These are phyloP conservation scores for Pyronema domesticum DNA, from an alignment of 495 filamentous ascomycete genomes.

Conservation along the genomic window DNA sequence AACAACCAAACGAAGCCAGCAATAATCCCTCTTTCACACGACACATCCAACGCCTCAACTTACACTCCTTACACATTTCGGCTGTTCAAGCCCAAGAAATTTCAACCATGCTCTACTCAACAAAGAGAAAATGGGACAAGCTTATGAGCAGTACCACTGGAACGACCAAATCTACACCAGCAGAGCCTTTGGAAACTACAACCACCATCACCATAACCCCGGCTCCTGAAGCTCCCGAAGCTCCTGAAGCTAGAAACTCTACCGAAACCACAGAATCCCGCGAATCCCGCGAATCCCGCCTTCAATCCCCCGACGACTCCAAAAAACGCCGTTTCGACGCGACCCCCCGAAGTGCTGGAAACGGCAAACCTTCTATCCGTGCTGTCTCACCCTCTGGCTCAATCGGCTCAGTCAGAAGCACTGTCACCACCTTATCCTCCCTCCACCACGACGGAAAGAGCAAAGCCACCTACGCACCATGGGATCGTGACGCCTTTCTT, in stretches of 20 bases:
- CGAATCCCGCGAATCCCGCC: not conserved
- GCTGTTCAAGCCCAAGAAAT: too few relatives aligned
- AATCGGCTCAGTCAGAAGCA: slow-evolving; percentile 11
- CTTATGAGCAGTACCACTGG: slow-evolving; percentile 14
- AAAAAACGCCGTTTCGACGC: slow-evolving; percentile 21
- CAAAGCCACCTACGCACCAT: slow-evolving; percentile 44
- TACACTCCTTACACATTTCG: not conserved
- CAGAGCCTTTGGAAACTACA: not conserved
- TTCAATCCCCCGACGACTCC: slow-evolving; percentile 5
- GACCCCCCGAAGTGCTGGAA: slow-evolving; percentile 6
- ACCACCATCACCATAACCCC: not conserved
- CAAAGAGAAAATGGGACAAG: slow-evolving; percentile 25
- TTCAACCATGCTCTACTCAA: slow-evolving; percentile 22
- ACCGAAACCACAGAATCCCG: not conserved
- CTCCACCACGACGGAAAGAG: not conserved
- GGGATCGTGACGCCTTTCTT: slow-evolving; percentile 69
- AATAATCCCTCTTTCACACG: not conserved
- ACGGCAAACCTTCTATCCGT: slow-evolving; percentile 13
- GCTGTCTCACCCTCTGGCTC: slow-evolving; percentile 20
- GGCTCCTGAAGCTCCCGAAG: not conserved
- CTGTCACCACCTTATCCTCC: slow-evolving; percentile 12
- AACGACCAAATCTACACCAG: not conserved
- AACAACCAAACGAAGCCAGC: not conserved
- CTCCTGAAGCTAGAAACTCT: not conserved
- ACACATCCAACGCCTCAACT: not conserved